These are phyloP conservation scores for Aspergillus bombycis DNA, from an alignment of 2,329 filamentous ascomycete genomes.

Conservation along the genomic window DNA sequence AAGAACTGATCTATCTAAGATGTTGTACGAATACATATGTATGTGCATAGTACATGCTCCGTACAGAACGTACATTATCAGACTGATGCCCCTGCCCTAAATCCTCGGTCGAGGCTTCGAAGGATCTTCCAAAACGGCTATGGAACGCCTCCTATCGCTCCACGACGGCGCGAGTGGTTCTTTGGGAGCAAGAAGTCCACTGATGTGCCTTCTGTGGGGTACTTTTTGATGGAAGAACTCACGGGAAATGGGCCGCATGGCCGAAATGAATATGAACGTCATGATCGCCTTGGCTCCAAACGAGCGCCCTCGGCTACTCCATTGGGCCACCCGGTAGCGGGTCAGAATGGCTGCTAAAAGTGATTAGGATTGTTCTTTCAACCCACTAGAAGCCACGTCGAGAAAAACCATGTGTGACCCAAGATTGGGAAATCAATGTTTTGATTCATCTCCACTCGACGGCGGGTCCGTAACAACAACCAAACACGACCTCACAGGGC, in stretches of 20 bases:
- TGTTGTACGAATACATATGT: not conserved
- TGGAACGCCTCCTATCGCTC: constrained; percentile 17
- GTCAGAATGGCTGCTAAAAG: constrained; percentile 7
- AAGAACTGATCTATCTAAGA: not conserved
- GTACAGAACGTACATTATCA: constrained; percentile 14
- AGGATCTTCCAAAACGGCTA: constrained; percentile 21
- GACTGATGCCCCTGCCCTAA: constrained; percentile 11
- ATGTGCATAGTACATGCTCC: not conserved
- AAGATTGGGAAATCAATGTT: constrained; percentile 14
- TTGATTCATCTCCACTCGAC: constrained; percentile 3
- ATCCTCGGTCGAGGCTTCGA: constrained; percentile 23
- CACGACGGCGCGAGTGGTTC: constrained; percentile 9
- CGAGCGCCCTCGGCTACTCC: constrained; percentile 18
- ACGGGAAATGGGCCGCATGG: constrained; percentile 25
- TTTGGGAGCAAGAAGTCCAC: constrained; percentile 14
- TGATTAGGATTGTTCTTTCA: constrained; percentile 13
- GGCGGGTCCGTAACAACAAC: constrained; percentile 4
- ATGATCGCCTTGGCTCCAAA: constrained; percentile 23
- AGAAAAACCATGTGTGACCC: constrained; percentile 21
- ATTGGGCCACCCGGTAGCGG: constrained; percentile 9
- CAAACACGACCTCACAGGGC: not conserved
- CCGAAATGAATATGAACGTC: constrained; percentile 27
- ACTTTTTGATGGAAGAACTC: constrained; percentile 19
- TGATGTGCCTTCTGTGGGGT: constrained; percentile 27
- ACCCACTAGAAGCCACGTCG: constrained; percentile 13